A percentile compares a stretch with the other conserved stretches of the same genome.
Conservation (phyloP, 352 stramenopile genomes). For the Globisporangium nagaii region DNA sequence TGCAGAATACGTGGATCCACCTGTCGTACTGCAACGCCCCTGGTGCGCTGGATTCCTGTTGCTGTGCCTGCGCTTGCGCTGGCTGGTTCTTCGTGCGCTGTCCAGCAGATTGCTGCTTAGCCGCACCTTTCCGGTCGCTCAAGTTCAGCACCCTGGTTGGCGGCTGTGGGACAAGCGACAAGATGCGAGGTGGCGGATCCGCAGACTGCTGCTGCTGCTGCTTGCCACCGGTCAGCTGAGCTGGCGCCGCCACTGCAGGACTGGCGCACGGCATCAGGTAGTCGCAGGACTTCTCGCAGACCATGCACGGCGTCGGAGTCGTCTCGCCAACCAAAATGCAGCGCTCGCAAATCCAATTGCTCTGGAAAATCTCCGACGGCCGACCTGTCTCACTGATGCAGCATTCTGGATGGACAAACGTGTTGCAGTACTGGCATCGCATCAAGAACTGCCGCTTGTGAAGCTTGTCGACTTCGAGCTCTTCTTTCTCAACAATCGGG, state of each 20-base stretch:
- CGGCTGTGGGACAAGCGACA: background rate
- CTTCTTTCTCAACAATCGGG: constrained; percentile 35
- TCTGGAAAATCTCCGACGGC: constrained; percentile 49
- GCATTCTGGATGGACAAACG: constrained; percentile 76
- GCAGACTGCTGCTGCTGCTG: constrained; percentile 5
- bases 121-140: background rate
- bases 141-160: background rate
- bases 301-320: constrained; percentile 35
- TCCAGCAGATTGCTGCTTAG: background rate
- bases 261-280: constrained; percentile 78
- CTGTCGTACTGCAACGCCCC: constrained; percentile 17
- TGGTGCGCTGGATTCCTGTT: background rate
- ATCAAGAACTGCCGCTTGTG: constrained; percentile 79
- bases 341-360: constrained; percentile 83
- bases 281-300: constrained; percentile 62
- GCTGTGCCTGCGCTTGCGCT: background rate
- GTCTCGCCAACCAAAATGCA: constrained; percentile 51
- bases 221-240: background rate
- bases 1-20: constrained; percentile 79
- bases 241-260: background rate
- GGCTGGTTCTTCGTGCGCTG: background rate
- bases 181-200: background rate
- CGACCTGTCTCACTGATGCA: constrained; percentile 67
- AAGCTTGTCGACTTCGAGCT: constrained; percentile 44
- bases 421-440: constrained; percentile 83